phyloP scores from a whole-genome alignment of 2,329 filamentous ascomycete species.

The Periconia digitata region DNA sequence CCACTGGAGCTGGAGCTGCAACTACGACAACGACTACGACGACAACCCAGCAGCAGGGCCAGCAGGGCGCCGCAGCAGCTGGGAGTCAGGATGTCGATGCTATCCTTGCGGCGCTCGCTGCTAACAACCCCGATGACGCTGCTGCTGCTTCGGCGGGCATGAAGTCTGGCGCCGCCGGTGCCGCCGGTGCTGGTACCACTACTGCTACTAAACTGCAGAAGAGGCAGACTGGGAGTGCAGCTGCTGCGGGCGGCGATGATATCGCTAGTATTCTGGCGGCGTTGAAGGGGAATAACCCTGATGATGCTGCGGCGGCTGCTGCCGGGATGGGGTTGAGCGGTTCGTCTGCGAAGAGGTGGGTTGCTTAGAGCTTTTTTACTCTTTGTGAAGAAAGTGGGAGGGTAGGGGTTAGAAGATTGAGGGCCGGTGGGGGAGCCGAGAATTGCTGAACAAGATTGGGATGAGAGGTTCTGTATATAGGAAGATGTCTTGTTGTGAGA shows the following conservation, averaged over 20 bases:
- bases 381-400: too few relatives aligned
- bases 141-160: constrained; percentile 18
- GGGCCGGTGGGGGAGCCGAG: too few relatives aligned
- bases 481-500: too few relatives aligned
- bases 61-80: background rate
- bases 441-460: too few relatives aligned
- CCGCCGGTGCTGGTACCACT: too few relatives aligned
- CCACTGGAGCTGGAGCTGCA: background rate
- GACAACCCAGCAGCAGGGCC: constrained; percentile 5
- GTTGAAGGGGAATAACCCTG: constrained; percentile 24
- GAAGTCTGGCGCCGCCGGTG: too few relatives aligned
- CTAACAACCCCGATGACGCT: constrained; percentile 21
- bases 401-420: too few relatives aligned
- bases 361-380: background rate
- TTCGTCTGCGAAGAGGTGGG: background rate
- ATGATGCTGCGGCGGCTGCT: constrained; percentile 20
- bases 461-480: too few relatives aligned
- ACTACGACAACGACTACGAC: background rate
- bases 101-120: constrained; percentile 20
- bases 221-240: too few relatives aligned
- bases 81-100: constrained; percentile 13
- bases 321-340: too few relatives aligned
- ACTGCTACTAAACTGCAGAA: too few relatives aligned
- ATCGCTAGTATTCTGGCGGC: constrained; percentile 23
- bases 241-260: constrained; percentile 11